These are phyloP conservation scores for Leccinum subtestaceum DNA, from an alignment of 768 basidiomycete genomes.

Conservation along the genomic window DNA sequence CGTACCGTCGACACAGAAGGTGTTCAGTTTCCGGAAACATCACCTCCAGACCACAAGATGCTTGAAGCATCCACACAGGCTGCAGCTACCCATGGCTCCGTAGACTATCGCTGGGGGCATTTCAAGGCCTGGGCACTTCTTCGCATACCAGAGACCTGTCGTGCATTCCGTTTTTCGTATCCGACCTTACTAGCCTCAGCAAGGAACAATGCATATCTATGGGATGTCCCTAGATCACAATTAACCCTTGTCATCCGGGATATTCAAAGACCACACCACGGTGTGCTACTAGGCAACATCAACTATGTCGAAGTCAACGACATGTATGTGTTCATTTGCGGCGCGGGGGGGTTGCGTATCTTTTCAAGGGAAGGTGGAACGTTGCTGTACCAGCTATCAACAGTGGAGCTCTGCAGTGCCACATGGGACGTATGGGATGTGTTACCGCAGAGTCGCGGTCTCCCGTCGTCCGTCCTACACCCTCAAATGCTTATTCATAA, in stretches of 20 bases:
- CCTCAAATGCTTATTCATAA: constrained; percentile 22
- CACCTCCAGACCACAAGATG: constrained; percentile 34
- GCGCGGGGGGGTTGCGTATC: constrained; percentile 44
- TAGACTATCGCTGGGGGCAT: constrained; percentile 39
- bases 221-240: constrained; percentile 54
- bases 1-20: constrained; percentile 35
- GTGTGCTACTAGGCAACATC: constrained; percentile 37
- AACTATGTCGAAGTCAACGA: constrained; percentile 66
- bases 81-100: constrained; percentile 10
- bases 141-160: constrained; percentile 38
- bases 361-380: constrained; percentile 49
- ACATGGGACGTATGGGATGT: constrained; percentile 31
- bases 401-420: constrained; percentile 34
- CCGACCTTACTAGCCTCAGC: constrained; percentile 59
- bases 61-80: constrained; percentile 22
- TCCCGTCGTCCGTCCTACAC: constrained; percentile 12
- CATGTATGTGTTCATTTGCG: constrained; percentile 60
- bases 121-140: constrained; percentile 66
- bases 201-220: constrained; percentile 48
- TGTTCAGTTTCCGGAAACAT: constrained; percentile 20
- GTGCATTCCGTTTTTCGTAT: constrained; percentile 66
- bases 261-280: constrained; percentile 14
- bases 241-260: constrained; percentile 41
- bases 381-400: constrained; percentile 43
- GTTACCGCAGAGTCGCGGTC: constrained; percentile 7